phyloP scores from a whole-genome alignment of 352 stramenopile genomes.

The Pythium sukuiense region DNA sequence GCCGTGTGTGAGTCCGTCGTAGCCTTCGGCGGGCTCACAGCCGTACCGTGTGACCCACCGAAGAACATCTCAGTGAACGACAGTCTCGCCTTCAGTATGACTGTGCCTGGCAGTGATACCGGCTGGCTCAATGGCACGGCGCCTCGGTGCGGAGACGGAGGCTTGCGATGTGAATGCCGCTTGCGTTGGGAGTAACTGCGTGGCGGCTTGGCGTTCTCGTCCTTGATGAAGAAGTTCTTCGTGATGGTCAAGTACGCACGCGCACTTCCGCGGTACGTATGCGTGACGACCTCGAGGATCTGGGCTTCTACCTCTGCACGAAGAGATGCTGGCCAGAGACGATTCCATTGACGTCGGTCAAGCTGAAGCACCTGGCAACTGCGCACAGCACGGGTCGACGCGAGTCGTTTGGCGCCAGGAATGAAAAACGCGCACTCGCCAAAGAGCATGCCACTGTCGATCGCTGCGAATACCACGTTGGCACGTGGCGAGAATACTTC shows the following conservation, averaged over 20 bases:
- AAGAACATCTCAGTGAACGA: conserved; percentile 13
- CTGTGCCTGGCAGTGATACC: too few relatives aligned
- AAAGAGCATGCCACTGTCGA: conserved; percentile 41
- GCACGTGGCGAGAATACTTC: conserved; percentile 45
- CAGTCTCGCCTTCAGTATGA: neutral
- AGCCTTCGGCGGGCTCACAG: neutral
- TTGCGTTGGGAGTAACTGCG: conserved; percentile 12
- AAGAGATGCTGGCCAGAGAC: conserved; percentile 43
- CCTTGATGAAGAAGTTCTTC: conserved; percentile 69
- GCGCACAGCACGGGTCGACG: conserved; percentile 44
- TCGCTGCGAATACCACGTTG: conserved; percentile 38
- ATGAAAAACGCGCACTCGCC: conserved; percentile 71
- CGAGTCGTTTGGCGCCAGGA: conserved; percentile 40
- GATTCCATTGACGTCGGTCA: conserved; percentile 45
- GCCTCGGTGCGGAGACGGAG: neutral
- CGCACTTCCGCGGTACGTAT: conserved; percentile 37
- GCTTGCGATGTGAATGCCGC: neutral
- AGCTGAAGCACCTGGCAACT: conserved; percentile 69
- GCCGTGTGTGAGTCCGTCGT: neutral
- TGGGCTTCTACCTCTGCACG: conserved; percentile 42
- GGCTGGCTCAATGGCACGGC: neutral
- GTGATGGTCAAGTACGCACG: conserved; percentile 53
- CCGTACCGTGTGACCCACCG: neutral
- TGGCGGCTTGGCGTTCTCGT: conserved; percentile 28
- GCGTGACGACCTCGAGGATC: conserved; percentile 37